Conservation (phyloP, 2,329 filamentous ascomycete genomes). For the Colletotrichum sansevieriae region DNA sequence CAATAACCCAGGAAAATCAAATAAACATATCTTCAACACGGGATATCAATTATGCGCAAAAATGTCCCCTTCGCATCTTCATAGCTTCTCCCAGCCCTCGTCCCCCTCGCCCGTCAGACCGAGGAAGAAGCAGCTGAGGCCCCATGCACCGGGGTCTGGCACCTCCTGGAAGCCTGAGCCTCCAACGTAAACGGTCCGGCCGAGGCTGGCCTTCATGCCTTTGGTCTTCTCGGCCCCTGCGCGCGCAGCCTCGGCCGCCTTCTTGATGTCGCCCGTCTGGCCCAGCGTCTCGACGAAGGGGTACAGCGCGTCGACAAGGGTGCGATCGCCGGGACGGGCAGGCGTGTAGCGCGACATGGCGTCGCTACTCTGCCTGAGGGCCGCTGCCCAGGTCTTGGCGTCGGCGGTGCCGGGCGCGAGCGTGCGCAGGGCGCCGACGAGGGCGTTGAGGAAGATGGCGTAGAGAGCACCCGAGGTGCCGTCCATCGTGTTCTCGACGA, state of each 20-base stretch:
- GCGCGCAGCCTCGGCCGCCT: slow-evolving; percentile 81
- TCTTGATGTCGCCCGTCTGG: slow-evolving; percentile 73
- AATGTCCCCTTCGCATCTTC: slow-evolving; percentile 6
- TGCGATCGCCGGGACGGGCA: slow-evolving; percentile 89
- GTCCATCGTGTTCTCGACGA: slow-evolving; percentile 71
- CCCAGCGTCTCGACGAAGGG: slow-evolving; percentile 85
- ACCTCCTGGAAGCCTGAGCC: slow-evolving; percentile 62
- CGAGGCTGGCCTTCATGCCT: slow-evolving; percentile 91
- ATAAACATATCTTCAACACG: not conserved
- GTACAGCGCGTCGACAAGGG: slow-evolving; percentile 87
- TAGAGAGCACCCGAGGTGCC: slow-evolving; percentile 72
- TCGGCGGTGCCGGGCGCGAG: slow-evolving; percentile 56
- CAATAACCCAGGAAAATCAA: not conserved
- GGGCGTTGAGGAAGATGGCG: slow-evolving; percentile 90
- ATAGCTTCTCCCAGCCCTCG: slow-evolving; percentile 53
- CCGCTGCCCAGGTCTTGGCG: slow-evolving; percentile 67
- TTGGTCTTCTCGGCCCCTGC: slow-evolving; percentile 86
- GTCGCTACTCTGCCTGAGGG: slow-evolving; percentile 77
- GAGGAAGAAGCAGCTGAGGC: slow-evolving; percentile 82
- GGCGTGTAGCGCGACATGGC: slow-evolving; percentile 88
- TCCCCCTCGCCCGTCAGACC: slow-evolving; percentile 75
- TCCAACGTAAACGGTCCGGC: slow-evolving; percentile 85
- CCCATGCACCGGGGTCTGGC: slow-evolving; percentile 77
- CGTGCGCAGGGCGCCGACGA: slow-evolving; percentile 72
- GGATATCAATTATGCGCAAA: slow-evolving; percentile 15